Percentiles rank a stretch among this genome's conserved stretches.
These are phyloP conservation scores for Candida tammaniensis DNA, from an alignment of 805 yeast genomes.

Conservation along the genomic window DNA sequence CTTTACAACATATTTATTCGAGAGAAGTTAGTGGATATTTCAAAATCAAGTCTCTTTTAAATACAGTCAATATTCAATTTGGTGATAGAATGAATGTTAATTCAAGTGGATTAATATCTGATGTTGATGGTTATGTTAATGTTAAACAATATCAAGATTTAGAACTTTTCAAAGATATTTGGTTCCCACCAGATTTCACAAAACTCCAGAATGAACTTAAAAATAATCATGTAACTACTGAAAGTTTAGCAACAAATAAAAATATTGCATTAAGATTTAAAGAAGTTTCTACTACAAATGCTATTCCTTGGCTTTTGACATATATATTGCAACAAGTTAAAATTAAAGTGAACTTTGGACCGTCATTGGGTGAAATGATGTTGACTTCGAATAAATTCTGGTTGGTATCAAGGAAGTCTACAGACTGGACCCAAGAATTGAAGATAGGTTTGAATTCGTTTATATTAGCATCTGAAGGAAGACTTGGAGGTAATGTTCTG, in stretches of 20 bases:
- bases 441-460: slow-evolving; percentile 56
- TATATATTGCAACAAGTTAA: slow-evolving; percentile 51
- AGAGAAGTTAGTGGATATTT: slow-evolving; percentile 83
- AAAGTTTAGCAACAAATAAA: slow-evolving; percentile 22
- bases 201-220: too few relatives aligned
- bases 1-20: slow-evolving; percentile 87
- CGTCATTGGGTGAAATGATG: slow-evolving; percentile 68
- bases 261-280: slow-evolving; percentile 48
- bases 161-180: slow-evolving; percentile 75
- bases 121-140: slow-evolving; percentile 62
- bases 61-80: slow-evolving; percentile 48
- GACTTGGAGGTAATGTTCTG: slow-evolving; percentile 70
- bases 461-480: slow-evolving; percentile 60
- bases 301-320: slow-evolving; percentile 74
- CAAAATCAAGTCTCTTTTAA: slow-evolving; percentile 40
- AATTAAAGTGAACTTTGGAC: slow-evolving; percentile 74
- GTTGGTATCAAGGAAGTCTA: slow-evolving; percentile 64
- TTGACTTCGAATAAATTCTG: slow-evolving; percentile 59
- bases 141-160: slow-evolving; percentile 86
- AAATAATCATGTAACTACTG: neutral
- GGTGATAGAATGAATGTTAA: slow-evolving; percentile 39
- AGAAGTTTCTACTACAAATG: slow-evolving; percentile 57
- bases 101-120: slow-evolving; percentile 52
- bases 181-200: slow-evolving; percentile 52
- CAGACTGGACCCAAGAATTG: slow-evolving; percentile 70